Base-by-base conservation (phyloP, 2,329 filamentous ascomycete genomes). In the Cytospora leucostoma region DNA sequence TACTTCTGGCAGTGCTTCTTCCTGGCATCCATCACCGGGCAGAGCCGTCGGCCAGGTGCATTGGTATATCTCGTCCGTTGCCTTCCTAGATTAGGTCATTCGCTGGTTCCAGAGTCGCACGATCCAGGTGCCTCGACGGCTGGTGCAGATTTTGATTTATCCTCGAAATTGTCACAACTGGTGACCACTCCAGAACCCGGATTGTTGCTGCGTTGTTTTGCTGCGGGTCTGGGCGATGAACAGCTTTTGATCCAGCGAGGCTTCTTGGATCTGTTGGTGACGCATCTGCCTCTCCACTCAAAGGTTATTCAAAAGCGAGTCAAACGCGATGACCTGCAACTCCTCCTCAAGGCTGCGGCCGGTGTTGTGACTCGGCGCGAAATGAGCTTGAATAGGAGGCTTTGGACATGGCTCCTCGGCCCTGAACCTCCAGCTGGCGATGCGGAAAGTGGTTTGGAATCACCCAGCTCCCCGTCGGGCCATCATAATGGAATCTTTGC, bases 1-100 rank as follows among this genome's bases (percentile, higher is more conserved):
- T 97, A 95, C 75, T 99, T 98, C 74, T 99, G 95, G 95, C 95
- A 99, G 77, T 97, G 93, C 74, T 90, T 99, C 72, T 98, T 99
- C 71, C 80, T 99, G 19, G 92, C 94, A 11, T 90, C 92, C 19
- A 95, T 99, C 65, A 97, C 95, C 1, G 94, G 93, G 71, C 85
- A 92, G 50, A 93, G 88, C 65, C 85, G 94, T 65, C 87, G 95
- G 61, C 88, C 91, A 67, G 95, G 95, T 33, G 93, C 93, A 47
- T 80, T 99, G 64, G 93, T 93, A 37, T 99, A 96, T 74, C 80
- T 99, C 49, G 82, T 86, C 56, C 88, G 93, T 63, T 87, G 87
- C 70, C 79, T 99, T 35, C 95, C 96, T 21, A 89, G 84, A 68
- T 80, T 96, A 61, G 86, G 84, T 7, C 75, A 79, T 10, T 60